Base-by-base conservation (phyloP, 2,329 filamentous ascomycete species). In the Phyllosticta citrichinensis region DNA sequence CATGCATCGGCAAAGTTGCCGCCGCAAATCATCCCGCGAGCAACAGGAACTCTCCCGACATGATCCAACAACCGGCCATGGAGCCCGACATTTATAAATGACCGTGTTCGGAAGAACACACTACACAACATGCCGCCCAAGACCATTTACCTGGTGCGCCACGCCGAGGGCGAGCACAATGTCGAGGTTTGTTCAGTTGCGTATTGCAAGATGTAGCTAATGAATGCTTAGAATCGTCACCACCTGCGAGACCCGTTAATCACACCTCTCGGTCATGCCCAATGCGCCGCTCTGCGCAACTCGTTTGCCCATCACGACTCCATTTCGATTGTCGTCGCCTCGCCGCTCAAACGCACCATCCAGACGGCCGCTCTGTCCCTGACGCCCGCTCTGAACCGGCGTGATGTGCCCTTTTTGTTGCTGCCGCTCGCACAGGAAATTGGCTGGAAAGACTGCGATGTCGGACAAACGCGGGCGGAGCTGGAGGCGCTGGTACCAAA, bases 381-480 rank as follows among this genome's bases (percentile, higher is more conserved):
- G 72, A 81, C 80, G 19, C 77, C 83, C 0, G 79, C 68, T 10
- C 63, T 74, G 6, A 63, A 66, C 0, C 65, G 69, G 3, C 55
- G 64, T 14, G 68, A 71, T 11, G 75, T 76, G 3, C 70, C 81
- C 60, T 80, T 76, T 52, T 71, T 95, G 57, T 74, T 87, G 25
- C 76, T 94, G 12, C 89, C 90, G 0, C 84, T 88, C 64, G 76
- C 90, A 4, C 92, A 96, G 74, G 92, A 96, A 74, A 85, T 89
- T 0, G 87, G 84, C 4, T 80, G 85, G 58, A 77, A 86, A 30
- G 86, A 88, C 0, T 92, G 90, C 72, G 91, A 96, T 70, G 86
- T 83, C 1, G 92, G 92, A 2, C 85, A 81, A 40, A 73, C 81
- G 2, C 74, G 78, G 2, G 74, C 75, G 0, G 78, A 77, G 57